Evolutionary conservation across 192 early-diverging fungal genomes (phyloP), one percentile per base, ranked within the genome.

Genomic region (Backusella psychrophila): DNA sequence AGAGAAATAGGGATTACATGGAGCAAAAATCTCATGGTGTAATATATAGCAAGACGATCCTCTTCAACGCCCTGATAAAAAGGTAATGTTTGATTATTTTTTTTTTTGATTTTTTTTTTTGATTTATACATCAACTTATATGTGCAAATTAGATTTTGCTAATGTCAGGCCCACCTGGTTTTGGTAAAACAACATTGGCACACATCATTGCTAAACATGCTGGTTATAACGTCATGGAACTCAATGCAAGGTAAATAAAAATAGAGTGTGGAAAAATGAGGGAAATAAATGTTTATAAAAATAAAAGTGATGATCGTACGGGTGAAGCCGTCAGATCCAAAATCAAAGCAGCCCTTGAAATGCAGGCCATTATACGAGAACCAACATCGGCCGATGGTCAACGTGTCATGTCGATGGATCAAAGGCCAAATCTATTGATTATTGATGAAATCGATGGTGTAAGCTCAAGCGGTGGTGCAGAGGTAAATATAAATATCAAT

Each of bases 381-480:
- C 52, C 69, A 33, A 12, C 12, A 6, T 29, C 49, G 8, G 85
- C 85, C 5, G 39, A 44, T 19, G 35, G 68, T 41, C 17, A 66
- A 41, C 44, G 71, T 6, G 53, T 38, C 8, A 78, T 34, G 46
- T 41, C 59, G 35, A 77, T 83, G 65, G 83, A 82, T 41, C 84
- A 85, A 33, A 93, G 90, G 75, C 96, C 96, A 29, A 93, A 89
- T 77, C 73, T 96, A 21, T 80, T 98, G 26, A 90, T 99, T 23
- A 95, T 99, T 75, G 98, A 99, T 78, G 98, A 98, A 78, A 95
- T 99, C 75, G 98, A 99, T 81, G 98, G 98, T 35, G 96, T 90
- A 1, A 90, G 90, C 36, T 84, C 86, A 1, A 83, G 87, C 35
- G 92, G 89, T n/a, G 90, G 93, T 17, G 87, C 90, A 41, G 88